A percentile compares a stretch with the other conserved stretches of the same genome.
These are phyloP conservation scores for Melocanna baccifera DNA, from an alignment of 176 grass and related monocot genomes.

Conservation along the genomic window DNA sequence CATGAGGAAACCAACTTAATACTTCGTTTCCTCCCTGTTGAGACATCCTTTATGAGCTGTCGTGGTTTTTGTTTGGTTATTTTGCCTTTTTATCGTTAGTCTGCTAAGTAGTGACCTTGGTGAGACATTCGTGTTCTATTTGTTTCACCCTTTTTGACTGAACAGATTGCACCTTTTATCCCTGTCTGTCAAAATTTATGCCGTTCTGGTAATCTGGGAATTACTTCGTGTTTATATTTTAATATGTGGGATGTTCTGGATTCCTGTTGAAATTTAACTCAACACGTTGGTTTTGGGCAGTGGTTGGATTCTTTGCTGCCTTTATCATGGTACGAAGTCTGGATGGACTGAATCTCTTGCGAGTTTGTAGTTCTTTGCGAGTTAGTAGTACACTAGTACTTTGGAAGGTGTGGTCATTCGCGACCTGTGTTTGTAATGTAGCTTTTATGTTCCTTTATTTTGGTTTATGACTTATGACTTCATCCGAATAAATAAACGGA, in stretches of 20 bases:
- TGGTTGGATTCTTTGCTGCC: not conserved
- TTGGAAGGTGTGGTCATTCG: not conserved
- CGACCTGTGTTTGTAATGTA: too few relatives aligned
- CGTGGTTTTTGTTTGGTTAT: slow-evolving; percentile 9
- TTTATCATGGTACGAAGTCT: not conserved
- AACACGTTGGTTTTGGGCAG: not conserved
- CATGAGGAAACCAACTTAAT: slow-evolving; percentile 90
- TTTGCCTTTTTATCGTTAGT: not conserved
- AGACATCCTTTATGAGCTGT: not conserved
- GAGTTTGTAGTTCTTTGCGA: not conserved
- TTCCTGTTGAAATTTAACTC: not conserved
- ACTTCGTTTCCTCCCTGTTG: not conserved
- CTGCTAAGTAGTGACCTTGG: slow-evolving; percentile 1
- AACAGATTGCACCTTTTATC: not conserved
- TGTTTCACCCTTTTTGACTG: not conserved
- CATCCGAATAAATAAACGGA: too few relatives aligned
- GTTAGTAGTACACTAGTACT: too few relatives aligned
- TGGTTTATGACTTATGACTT: too few relatives aligned
- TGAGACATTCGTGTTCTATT: not conserved
- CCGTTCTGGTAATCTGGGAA: not conserved
- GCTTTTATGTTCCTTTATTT: too few relatives aligned
- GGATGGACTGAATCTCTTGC: not conserved
- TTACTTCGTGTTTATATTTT: not conserved
- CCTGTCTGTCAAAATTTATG: not conserved
- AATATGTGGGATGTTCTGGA: not conserved